Evolutionary conservation across 768 basidiomycete genomes (phyloP).

Genomic region (Termitomyces sp.): DNA sequence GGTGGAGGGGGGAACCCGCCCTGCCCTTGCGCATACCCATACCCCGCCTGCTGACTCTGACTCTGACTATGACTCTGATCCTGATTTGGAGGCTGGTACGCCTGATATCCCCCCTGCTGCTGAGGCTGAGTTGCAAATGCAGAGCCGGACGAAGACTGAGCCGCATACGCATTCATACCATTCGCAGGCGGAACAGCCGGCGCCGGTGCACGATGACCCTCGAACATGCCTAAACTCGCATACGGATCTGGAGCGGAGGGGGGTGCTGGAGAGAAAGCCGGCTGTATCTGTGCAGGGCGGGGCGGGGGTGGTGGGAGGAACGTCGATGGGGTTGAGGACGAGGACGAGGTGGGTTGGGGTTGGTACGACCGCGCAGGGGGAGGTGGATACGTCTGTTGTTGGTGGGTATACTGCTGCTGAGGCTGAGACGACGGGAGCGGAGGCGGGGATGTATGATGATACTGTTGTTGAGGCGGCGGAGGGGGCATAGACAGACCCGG

Average conservation of each 20-base stretch:
- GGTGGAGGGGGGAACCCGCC: neutral
- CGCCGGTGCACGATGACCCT: constrained; percentile 9
- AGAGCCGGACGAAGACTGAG: neutral
- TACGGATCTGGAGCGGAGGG: constrained; percentile 32
- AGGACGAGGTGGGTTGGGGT: constrained; percentile 22
- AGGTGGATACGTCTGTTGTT: neutral
- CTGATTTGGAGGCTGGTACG: neutral
- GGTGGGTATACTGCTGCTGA: constrained; percentile 13
- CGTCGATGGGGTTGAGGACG: constrained; percentile 14
- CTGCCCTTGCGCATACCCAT: neutral
- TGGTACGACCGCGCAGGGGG: neutral
- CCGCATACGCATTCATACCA: neutral
- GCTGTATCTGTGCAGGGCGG: constrained; percentile 25
- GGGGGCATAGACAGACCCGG: constrained; percentile 16
- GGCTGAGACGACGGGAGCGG: constrained; percentile 11
- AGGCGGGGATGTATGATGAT: constrained; percentile 13
- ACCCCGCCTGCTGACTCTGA: neutral
- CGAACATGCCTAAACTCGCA: constrained; percentile 35
- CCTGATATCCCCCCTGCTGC: neutral
- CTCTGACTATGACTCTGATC: neutral
- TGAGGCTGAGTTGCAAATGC: constrained; percentile 10
- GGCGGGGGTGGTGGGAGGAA: constrained; percentile 4
- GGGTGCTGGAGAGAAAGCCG: neutral
- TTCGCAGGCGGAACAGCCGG: neutral
- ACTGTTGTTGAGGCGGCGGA: constrained; percentile 21